These are phyloP conservation scores for Hypoxylon lenormandii DNA, from an alignment of 495 filamentous ascomycete species.

Conservation along the genomic window DNA sequence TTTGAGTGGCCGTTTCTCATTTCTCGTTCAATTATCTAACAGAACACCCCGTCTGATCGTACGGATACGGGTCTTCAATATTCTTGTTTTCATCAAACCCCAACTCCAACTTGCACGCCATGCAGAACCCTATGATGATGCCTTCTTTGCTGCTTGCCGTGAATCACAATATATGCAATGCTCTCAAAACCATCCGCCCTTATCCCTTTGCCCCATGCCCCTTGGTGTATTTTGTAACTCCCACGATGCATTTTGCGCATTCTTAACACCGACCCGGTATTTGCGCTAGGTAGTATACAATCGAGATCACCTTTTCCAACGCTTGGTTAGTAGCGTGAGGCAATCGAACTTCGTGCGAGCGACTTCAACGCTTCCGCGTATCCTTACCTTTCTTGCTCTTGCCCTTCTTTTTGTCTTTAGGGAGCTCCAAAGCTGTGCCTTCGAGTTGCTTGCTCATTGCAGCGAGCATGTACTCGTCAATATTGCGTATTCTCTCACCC, in stretches of 20 bases:
- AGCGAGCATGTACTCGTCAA: conserved; percentile 88
- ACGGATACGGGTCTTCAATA: conserved; percentile 25
- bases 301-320: neutral
- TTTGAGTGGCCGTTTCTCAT: conserved; percentile 33
- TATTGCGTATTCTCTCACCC: conserved; percentile 67
- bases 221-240: neutral
- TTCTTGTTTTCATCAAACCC: conserved; percentile 22
- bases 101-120: conserved; percentile 28
- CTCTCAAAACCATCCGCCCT: conserved; percentile 6
- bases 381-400: conserved; percentile 84
- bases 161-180: conserved; percentile 45
- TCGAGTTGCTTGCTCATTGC: conserved; percentile 81
- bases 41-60: conserved; percentile 7
- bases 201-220: neutral
- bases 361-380: conserved; percentile 55
- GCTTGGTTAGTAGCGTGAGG: neutral
- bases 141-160: conserved; percentile 3
- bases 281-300: too few species aligned
- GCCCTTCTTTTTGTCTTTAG: conserved; percentile 79
- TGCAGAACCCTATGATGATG: conserved; percentile 32
- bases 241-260: conserved; percentile 11
- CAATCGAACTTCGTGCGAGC: neutral
- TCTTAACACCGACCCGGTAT: conserved; percentile 1
- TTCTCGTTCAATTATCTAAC: conserved; percentile 36
- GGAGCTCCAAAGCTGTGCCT: conserved; percentile 80